These are phyloP conservation scores for Aspergillus novoparasiticus DNA, from an alignment of 2,329 filamentous ascomycete genomes.

Conservation along the genomic window DNA sequence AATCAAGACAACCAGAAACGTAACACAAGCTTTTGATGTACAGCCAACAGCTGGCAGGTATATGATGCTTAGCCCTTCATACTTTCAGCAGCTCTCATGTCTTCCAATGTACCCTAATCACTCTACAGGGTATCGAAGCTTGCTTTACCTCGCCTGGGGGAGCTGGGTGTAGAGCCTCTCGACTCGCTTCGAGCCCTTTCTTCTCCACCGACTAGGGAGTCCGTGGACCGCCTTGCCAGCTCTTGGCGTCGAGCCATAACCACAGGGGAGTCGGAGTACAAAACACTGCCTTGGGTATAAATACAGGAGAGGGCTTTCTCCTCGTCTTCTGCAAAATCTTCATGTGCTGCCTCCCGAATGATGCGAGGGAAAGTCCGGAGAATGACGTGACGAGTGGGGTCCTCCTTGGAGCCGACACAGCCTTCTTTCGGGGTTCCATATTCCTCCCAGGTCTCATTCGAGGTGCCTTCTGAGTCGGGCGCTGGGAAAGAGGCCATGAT, in stretches of 20 bases:
- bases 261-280: slow-evolving; percentile 53
- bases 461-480: slow-evolving; percentile 36
- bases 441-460: slow-evolving; percentile 42
- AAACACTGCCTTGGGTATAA: slow-evolving; percentile 53
- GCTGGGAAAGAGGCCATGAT: slow-evolving; percentile 55
- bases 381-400: slow-evolving; percentile 46
- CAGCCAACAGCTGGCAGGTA: not conserved
- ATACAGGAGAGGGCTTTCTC: slow-evolving; percentile 48
- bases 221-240: slow-evolving; percentile 35
- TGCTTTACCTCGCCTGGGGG: not conserved
- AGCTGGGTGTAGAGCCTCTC: slow-evolving; percentile 16
- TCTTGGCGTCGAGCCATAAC: slow-evolving; percentile 45
- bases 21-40: not conserved
- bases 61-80: not conserved
- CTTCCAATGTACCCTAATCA: not conserved
- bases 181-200: slow-evolving; percentile 16
- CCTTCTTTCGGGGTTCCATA: slow-evolving; percentile 31
- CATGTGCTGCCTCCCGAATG: slow-evolving; percentile 54
- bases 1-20: not conserved
- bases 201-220: slow-evolving; percentile 15
- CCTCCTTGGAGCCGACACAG: slow-evolving; percentile 15
- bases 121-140: slow-evolving; percentile 2
- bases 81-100: not conserved
- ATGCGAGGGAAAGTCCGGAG: slow-evolving; percentile 57
- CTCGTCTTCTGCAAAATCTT: slow-evolving; percentile 49